Base-by-base conservation (phyloP, 345 rosid genomes). In the Stellera chamaejasme region DNA sequence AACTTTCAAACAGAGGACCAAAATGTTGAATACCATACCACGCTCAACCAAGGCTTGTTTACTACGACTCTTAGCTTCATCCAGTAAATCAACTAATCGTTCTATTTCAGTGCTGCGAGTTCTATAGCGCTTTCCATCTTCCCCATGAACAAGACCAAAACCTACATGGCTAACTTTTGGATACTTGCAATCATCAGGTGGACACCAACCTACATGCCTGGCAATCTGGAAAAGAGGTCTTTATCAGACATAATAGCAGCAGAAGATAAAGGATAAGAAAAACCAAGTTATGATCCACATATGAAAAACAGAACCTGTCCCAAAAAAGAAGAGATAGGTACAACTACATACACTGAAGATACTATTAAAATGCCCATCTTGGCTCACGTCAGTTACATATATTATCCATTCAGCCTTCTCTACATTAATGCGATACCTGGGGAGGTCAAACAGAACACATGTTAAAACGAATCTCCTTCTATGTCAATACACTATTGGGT, bases 381-480 rank as follows among this genome's bases (percentile, higher is more conserved):
- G 99, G 66, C 97, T 97, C 58, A 87, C 96, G 81, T 93, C 99
- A 43, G 99, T 93, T 52, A 89, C 85, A 69, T 93, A 93, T 52
- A 87, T 81, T 50, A 93, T 89, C 99, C 96, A 89, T 57, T 89
- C 92, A 56, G 92, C 99, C 72, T 78, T 87, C 77, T 93, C 99
- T 74, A 79, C 91, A 63, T 84, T 87, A 16, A 89, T 80, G 56
- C 99, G 94, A 68, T 89, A 93, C 99, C 97, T 93, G 55, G 0
- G 15, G 10, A 57, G 52, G 42, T 27, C 5, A 3, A 32, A 32
- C 39, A 32, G 13, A 12, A 50, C 75, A 13, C 27, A 43, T 13
- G 45, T 12, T 5, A 13, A 19, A 52, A 11, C 23, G 27, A 32
- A 32, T 32, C 39, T 8, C 39, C 39, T 32, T 3, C 39, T 8